phyloP scores from a whole-genome alignment of 352 stramenopile genomes.

The Blastocystis sp. region DNA sequence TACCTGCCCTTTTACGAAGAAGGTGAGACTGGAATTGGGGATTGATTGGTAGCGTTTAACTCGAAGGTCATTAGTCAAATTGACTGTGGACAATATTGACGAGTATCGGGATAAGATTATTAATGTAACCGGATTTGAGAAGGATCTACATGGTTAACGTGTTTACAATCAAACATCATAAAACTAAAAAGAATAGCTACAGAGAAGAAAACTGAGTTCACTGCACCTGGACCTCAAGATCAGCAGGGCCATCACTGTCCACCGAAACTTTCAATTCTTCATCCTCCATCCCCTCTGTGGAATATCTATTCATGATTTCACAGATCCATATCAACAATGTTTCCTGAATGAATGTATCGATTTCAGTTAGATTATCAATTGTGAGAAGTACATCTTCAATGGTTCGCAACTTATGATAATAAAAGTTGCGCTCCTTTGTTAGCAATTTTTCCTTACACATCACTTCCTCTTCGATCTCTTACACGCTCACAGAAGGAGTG shows the following conservation, averaged over 20 bases:
- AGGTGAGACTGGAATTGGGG: background rate
- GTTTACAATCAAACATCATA: background rate
- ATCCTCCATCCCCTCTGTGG: constrained; percentile 28
- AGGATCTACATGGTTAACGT: background rate
- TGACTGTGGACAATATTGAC: constrained; percentile 58
- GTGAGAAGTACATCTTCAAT: background rate
- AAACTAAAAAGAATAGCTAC: background rate
- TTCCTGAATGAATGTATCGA: background rate
- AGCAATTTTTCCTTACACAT: constrained; percentile 10
- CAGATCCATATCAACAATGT: background rate
- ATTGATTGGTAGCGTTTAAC: constrained; percentile 44
- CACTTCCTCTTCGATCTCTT: background rate
- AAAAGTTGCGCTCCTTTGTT: background rate
- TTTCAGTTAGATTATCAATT: background rate
- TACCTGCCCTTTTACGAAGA: constrained; percentile 66
- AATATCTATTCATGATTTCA: constrained; percentile 34
- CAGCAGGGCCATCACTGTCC: background rate
- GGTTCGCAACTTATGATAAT: constrained; percentile 31
- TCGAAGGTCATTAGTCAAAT: constrained; percentile 52
- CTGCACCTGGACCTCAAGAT: background rate
- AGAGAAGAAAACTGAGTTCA: background rate
- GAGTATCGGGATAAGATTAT: constrained; percentile 67
- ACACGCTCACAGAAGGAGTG: background rate
- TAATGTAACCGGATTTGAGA: constrained; percentile 24
- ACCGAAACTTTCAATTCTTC: background rate